Conservation (phyloP, 768 basidiomycete genomes). For the Trametes sanguinea region DNA sequence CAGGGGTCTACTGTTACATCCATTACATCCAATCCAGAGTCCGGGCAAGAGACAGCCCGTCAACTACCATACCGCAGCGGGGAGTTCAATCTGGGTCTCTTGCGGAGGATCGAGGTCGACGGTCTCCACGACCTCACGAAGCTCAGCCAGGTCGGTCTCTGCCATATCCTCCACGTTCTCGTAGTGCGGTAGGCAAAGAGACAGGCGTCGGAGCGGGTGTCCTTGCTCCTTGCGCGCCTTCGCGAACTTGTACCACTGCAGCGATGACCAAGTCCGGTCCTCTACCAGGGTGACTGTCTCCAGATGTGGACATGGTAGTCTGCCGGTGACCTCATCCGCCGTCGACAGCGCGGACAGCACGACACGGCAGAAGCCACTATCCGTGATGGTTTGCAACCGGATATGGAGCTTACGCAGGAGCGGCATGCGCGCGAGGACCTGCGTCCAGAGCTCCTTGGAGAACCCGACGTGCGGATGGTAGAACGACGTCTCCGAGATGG, state of each 20-base stretch:
- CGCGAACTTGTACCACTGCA: constrained; percentile 32
- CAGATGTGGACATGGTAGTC: constrained; percentile 27
- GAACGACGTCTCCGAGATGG: constrained; percentile 28
- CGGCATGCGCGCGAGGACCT: constrained; percentile 30
- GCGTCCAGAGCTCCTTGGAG: constrained; percentile 28
- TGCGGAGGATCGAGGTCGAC: constrained; percentile 33
- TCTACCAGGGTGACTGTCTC: constrained; percentile 28
- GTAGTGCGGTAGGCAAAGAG: constrained; percentile 31
- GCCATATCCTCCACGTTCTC: constrained; percentile 32
- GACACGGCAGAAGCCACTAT: constrained; percentile 30
- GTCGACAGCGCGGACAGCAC: constrained; percentile 29
- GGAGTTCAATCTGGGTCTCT: constrained; percentile 20
- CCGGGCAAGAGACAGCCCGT: not conserved
- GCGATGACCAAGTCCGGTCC: constrained; percentile 34
- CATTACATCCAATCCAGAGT: not conserved
- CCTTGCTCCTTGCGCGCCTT: constrained; percentile 25
- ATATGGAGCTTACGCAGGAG: constrained; percentile 28
- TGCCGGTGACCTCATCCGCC: constrained; percentile 25
- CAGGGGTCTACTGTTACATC: not conserved
- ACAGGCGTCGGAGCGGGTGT: constrained; percentile 28
- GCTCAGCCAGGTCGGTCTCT: constrained; percentile 30
- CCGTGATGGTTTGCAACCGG: constrained; percentile 26
- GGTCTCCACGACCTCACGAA: constrained; percentile 28
- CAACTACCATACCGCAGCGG: constrained; percentile 19
- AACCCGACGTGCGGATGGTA: constrained; percentile 27